Evolutionary conservation across 257 asterid genomes (phyloP).

Genomic region (Mitragyna speciosa): DNA sequence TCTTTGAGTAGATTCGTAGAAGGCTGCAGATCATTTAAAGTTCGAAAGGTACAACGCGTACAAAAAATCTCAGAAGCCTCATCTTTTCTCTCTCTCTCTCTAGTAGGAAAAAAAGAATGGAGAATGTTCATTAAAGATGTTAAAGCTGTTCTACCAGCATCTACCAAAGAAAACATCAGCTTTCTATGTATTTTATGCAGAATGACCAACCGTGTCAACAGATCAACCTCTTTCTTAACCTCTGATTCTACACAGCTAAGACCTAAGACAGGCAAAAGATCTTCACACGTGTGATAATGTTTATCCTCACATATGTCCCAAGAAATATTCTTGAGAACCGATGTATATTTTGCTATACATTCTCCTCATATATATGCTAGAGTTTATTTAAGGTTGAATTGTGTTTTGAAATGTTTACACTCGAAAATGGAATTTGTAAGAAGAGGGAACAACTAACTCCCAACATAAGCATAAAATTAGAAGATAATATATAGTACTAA

Average conservation of each 20-base stretch:
- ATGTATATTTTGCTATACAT: neutral
- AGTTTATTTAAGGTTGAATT: neutral
- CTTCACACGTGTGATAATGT: slow-evolving; percentile 9
- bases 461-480: neutral
- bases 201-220: neutral
- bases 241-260: neutral
- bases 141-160: slow-evolving; percentile 7
- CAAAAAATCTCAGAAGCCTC: slow-evolving; percentile 18
- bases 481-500: neutral
- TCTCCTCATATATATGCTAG: neutral
- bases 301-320: neutral
- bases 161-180: slow-evolving; percentile 9
- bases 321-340: neutral
- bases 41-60: slow-evolving; percentile 32
- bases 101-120: neutral
- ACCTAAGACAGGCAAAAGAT: neutral
- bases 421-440: neutral
- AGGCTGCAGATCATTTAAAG: slow-evolving; percentile 40
- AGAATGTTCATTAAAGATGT: slow-evolving; percentile 28
- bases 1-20: slow-evolving; percentile 35
- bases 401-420: neutral
- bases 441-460: neutral
- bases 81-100: slow-evolving; percentile 10
- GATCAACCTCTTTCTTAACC: neutral
- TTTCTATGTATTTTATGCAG: slow-evolving; percentile 14